Percentiles rank a stretch among this genome's conserved stretches.
These are phyloP conservation scores for Hansenula lynferdii DNA, from an alignment of 1,139 yeast genomes.

Conservation along the genomic window DNA sequence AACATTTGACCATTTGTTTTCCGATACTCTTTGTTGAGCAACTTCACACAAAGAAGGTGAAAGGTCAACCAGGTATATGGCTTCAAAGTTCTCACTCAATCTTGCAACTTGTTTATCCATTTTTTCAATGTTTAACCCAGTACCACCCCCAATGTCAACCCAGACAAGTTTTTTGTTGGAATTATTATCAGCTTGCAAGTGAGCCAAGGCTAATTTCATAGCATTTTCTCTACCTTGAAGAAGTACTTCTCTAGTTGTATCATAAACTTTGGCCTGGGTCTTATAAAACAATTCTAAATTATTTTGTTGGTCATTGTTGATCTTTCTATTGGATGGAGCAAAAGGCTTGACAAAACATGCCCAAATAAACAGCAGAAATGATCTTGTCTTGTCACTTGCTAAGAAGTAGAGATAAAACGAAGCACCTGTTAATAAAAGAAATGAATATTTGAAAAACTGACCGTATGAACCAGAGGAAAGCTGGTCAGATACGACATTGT, in stretches of 20 bases:
- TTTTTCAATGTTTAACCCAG: conserved; percentile 75
- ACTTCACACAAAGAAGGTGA: conserved; percentile 73
- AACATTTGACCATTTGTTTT: conserved; percentile 58
- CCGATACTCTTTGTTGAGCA: conserved; percentile 55
- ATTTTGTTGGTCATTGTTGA: conserved; percentile 50
- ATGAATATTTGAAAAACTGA: background rate
- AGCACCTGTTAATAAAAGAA: background rate
- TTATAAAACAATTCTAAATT: conserved; percentile 69
- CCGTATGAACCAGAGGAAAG: background rate
- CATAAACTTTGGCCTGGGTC: conserved; percentile 74
- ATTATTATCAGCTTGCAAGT: conserved; percentile 30
- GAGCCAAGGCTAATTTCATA: conserved; percentile 53
- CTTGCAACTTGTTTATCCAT: conserved; percentile 57
- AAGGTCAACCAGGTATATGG: conserved; percentile 67
- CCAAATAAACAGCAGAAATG: conserved; percentile 29
- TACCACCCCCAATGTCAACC: conserved; percentile 86
- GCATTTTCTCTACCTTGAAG: conserved; percentile 71
- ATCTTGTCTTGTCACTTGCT: conserved; percentile 11
- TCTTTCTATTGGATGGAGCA: conserved; percentile 34
- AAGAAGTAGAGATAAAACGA: background rate
- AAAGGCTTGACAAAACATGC: conserved; percentile 71
- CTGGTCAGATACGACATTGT: background rate
- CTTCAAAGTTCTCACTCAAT: conserved; percentile 44
- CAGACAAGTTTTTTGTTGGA: conserved; percentile 54
- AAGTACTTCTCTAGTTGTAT: conserved; percentile 57